These are phyloP conservation scores for Glonium stellatum DNA, from an alignment of 495 filamentous ascomycete species.

Conservation along the genomic window DNA sequence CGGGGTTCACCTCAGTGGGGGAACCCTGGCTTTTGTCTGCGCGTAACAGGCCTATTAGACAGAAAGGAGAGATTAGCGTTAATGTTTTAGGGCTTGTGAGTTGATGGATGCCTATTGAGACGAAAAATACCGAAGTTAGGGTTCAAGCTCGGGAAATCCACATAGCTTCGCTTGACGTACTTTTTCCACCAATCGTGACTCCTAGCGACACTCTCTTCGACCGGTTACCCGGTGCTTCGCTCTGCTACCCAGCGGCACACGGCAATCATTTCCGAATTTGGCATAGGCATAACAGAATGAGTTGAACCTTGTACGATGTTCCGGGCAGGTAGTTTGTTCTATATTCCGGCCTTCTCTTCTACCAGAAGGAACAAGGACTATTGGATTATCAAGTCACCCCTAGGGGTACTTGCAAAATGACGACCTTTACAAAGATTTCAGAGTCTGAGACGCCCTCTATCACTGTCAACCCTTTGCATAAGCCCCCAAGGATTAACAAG, in stretches of 20 bases:
- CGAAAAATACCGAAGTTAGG: neutral
- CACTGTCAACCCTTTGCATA: slow-evolving; percentile 51
- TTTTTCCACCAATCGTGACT: slow-evolving; percentile 4
- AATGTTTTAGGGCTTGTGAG: neutral
- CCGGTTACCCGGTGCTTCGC: too few species aligned
- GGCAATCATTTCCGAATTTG: too few species aligned
- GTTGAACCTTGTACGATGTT: too few species aligned
- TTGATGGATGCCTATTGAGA: neutral
- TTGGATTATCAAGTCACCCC: too few species aligned
- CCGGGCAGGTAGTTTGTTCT: too few species aligned
- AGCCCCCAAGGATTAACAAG: slow-evolving; percentile 60
- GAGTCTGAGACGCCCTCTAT: slow-evolving; percentile 54
- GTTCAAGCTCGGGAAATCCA: too few species aligned
- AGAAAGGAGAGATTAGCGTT: neutral
- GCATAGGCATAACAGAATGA: too few species aligned
- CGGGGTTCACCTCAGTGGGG: neutral
- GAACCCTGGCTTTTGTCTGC: neutral
- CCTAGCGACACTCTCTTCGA: too few species aligned
- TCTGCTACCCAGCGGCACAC: too few species aligned
- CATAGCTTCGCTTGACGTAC: too few species aligned
- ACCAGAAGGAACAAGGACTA: too few species aligned
- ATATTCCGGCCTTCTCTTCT: too few species aligned
- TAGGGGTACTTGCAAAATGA: slow-evolving; percentile 42
- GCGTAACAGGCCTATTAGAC: neutral
- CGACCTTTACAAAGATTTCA: slow-evolving; percentile 59